These are phyloP conservation scores for Trametes polyzona DNA, from an alignment of 1,284 basidiomycete genomes.

Conservation along the genomic window DNA sequence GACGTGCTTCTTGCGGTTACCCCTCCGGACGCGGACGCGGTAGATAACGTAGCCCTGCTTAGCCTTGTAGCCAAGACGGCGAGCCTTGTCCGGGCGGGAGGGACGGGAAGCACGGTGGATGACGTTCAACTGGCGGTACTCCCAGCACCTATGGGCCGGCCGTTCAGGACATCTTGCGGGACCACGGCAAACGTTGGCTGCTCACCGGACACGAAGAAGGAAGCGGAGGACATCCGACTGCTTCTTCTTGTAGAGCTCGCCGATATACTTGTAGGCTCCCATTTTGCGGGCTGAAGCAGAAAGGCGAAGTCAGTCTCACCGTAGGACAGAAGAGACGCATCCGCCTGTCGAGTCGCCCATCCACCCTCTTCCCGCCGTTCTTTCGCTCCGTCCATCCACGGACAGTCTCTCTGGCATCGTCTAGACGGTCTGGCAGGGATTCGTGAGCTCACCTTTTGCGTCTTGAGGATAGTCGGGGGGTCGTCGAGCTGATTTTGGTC, in stretches of 20 bases:
- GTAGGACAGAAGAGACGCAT: conserved; percentile 24
- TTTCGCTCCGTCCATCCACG: conserved; percentile 4
- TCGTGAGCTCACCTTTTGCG: conserved; percentile 35
- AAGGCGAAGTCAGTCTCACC: conserved; percentile 20
- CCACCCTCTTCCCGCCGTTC: conserved; percentile 33
- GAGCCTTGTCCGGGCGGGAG: conserved; percentile 98
- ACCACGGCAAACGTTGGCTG: conserved; percentile 13
- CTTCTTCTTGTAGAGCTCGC: conserved; percentile 96
- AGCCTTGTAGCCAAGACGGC: conserved; percentile 98
- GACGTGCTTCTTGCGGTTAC: conserved; percentile 99
- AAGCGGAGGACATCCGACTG: conserved; percentile 98
- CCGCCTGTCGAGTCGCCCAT: conserved; percentile 31
- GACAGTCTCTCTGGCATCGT: conserved; percentile 16
- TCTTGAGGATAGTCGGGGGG: conserved; percentile 37
- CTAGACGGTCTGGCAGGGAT: conserved; percentile 12
- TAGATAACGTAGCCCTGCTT: conserved; percentile 99
- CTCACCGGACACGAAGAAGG: conserved; percentile 94
- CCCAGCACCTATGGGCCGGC: conserved; percentile 95
- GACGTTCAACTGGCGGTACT: conserved; percentile 97
- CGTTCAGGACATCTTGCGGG: conserved; percentile 1
- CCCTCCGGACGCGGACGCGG: conserved; percentile 96
- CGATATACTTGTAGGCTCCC: conserved; percentile 97
- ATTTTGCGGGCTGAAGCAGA: conserved; percentile 46
- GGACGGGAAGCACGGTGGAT: conserved; percentile 98
- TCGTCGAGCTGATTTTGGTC: conserved; percentile 33